A percentile compares a stretch with the other conserved stretches of the same genome.
These are phyloP conservation scores for Quercus tomentella DNA, from an alignment of 331 rosid species.

Conservation along the genomic window DNA sequence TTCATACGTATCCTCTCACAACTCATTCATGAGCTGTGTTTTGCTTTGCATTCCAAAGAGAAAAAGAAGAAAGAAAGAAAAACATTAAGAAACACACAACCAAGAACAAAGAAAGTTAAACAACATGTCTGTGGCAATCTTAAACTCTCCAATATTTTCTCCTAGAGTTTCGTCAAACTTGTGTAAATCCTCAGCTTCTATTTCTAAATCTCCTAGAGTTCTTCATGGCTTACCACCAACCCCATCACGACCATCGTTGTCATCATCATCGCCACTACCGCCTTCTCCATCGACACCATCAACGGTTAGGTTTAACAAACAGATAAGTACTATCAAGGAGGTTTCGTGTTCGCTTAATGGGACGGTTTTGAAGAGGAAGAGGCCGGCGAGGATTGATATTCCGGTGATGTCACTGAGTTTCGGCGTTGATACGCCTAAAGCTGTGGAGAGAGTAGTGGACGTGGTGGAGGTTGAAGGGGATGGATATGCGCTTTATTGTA, in stretches of 20 bases:
- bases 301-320: constrained; percentile 11
- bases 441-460: constrained; percentile 17
- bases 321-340: neutral
- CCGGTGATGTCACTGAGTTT: constrained; percentile 18
- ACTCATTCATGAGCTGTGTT: too few relatives aligned
- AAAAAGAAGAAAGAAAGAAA: too few relatives aligned
- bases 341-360: neutral
- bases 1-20: neutral
- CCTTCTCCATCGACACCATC: neutral
- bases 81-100: neutral
- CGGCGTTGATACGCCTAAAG: constrained; percentile 14
- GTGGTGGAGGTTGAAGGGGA: constrained; percentile 40
- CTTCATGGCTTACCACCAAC: constrained; percentile 22
- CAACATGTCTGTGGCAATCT: constrained; percentile 25
- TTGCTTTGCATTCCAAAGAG: neutral
- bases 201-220: constrained; percentile 26
- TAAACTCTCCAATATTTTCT: constrained; percentile 38
- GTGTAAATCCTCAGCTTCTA: constrained; percentile 16
- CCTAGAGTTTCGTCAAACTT: constrained; percentile 26
- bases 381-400: constrained; percentile 41
- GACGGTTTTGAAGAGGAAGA: constrained; percentile 36
- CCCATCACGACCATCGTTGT: neutral
- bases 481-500: constrained; percentile 46
- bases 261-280: neutral
- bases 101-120: neutral